These are phyloP conservation scores for Calocera cornea DNA, from an alignment of 768 basidiomycete species.

Conservation along the genomic window DNA sequence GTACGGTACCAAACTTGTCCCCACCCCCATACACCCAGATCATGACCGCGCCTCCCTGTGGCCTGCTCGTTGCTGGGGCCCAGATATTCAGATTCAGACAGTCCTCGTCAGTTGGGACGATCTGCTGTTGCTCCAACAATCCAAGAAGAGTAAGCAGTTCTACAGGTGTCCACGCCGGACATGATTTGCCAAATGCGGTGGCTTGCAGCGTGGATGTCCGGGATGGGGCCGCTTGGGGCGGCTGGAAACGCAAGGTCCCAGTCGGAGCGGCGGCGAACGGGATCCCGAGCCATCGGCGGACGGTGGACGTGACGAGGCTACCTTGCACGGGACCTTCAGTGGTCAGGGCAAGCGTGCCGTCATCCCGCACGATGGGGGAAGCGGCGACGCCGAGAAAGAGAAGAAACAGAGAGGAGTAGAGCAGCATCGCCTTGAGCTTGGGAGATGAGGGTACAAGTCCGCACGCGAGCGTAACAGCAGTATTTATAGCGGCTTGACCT, in stretches of 20 bases:
- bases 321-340: not conserved
- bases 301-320: not conserved
- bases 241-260: not conserved
- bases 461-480: no score
- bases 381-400: not conserved
- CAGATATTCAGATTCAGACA: constrained; percentile 20
- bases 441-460: no score
- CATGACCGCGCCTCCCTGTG: constrained; percentile 15
- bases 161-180: not conserved
- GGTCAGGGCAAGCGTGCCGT: not conserved
- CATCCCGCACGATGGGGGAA: not conserved
- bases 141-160: not conserved
- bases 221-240: not conserved
- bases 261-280: not conserved
- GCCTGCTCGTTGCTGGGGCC: constrained; percentile 17
- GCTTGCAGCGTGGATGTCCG: not conserved
- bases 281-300: constrained; percentile 1
- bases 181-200: not conserved
- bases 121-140: not conserved
- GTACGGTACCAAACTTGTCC: constrained; percentile 16
- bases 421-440: no score
- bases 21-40: constrained; percentile 22
- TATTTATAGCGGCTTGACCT: no score
- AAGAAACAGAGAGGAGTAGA: not conserved
- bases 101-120: constrained; percentile 11